Conservation (phyloP, 208 protist genomes). For the Trypanosoma caninum region DNA sequence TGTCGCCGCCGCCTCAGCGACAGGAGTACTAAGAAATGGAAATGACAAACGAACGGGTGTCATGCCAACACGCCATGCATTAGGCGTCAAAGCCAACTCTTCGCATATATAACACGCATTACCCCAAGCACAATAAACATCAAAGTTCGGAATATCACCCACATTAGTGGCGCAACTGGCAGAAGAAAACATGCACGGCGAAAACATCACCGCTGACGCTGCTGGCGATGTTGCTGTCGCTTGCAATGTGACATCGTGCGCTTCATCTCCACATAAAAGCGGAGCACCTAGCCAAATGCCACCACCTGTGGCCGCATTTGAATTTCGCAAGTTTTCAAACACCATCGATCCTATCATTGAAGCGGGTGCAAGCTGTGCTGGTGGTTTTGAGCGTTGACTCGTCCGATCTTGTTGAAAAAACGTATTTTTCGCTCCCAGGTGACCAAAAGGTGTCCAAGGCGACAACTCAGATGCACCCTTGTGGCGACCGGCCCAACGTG, state of each 20-base stretch:
- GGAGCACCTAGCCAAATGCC: conserved; percentile 4
- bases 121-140: conserved; percentile 75
- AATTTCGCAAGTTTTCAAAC: conserved; percentile 9
- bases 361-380: conserved; percentile 4
- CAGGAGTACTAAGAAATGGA: conserved; percentile 49
- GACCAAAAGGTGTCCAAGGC: not conserved
- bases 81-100: conserved; percentile 41
- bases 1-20: conserved; percentile 24
- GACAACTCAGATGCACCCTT: not conserved
- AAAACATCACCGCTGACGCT: not conserved
- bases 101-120: conserved; percentile 72
- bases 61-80: conserved; percentile 40
- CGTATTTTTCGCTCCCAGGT: not conserved
- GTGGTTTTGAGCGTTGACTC: not conserved
- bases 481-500: not conserved
- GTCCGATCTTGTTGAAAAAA: not conserved
- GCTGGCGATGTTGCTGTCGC: not conserved
- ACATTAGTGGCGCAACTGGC: not conserved
- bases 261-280: not conserved
- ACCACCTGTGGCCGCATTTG: not conserved
- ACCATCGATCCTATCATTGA: conserved; percentile 24
- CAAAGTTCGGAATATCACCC: conserved; percentile 2
- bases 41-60: conserved; percentile 36
- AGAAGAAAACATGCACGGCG: not conserved
- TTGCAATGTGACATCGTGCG: not conserved